Evolutionary conservation across 1,139 yeast species (phyloP).

Genomic region (Candida sp.): DNA sequence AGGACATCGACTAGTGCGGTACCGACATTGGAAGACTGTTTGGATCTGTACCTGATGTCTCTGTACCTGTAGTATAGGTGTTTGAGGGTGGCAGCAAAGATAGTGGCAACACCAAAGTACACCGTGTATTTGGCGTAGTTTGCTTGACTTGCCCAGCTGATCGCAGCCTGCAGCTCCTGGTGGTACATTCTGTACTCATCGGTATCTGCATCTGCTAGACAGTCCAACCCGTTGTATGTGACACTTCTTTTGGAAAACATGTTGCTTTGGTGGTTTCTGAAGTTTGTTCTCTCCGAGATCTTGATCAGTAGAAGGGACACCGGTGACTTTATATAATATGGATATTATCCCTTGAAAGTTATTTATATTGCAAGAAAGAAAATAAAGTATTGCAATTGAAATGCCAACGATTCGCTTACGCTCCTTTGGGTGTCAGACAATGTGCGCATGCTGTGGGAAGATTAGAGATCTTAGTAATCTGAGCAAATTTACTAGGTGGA

Average conservation of each 20-base stretch:
- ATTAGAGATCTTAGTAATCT: not conserved
- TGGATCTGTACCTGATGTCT: slow-evolving; percentile 32
- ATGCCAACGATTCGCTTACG: not conserved
- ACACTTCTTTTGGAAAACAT: slow-evolving; percentile 18
- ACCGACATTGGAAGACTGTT: slow-evolving; percentile 13
- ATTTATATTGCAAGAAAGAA: not conserved
- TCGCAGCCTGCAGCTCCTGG: slow-evolving; percentile 37
- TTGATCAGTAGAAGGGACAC: too few relatives aligned
- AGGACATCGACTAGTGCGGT: slow-evolving; percentile 30
- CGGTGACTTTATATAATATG: not conserved
- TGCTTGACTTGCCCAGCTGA: slow-evolving; percentile 44
- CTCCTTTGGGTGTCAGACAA: too few relatives aligned
- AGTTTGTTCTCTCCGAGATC: too few relatives aligned
- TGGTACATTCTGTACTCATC: slow-evolving; percentile 27
- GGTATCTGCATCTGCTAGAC: slow-evolving; percentile 40
- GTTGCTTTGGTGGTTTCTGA: not conserved
- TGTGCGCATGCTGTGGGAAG: too few relatives aligned
- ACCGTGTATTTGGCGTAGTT: slow-evolving; percentile 49
- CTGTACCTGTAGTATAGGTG: slow-evolving; percentile 36
- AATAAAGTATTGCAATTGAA: not conserved
- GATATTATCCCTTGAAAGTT: not conserved
- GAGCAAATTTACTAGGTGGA: slow-evolving; percentile 6
- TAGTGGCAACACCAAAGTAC: slow-evolving; percentile 45
- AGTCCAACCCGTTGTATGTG: slow-evolving; percentile 47
- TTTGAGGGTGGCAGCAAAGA: slow-evolving; percentile 43